Percentiles rank a stretch among this genome's conserved stretches.
Conservation (phyloP, 2,329 filamentous ascomycete species). For the Pseudophaeomoniella oleicola region DNA sequence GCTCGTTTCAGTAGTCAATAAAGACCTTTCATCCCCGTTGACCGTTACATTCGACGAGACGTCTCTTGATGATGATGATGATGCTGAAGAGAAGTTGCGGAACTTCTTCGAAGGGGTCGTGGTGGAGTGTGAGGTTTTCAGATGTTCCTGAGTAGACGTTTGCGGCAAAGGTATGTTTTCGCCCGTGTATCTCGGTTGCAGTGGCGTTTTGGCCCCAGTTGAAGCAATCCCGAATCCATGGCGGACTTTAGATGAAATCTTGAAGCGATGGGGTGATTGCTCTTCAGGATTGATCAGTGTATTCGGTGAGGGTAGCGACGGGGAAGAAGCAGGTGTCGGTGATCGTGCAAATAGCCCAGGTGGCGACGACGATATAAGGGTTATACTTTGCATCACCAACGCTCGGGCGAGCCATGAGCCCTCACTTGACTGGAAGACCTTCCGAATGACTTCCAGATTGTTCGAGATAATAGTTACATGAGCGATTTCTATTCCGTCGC, state of each 20-base stretch:
- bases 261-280: conserved; percentile 4
- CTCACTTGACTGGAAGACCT: not conserved
- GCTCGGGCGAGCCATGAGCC: not conserved
- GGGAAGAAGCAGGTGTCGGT: conserved; percentile 17
- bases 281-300: conserved; percentile 10
- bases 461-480: not conserved
- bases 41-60: not conserved
- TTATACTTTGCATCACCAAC: conserved; percentile 15
- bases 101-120: not conserved
- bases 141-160: not conserved
- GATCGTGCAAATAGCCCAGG: conserved; percentile 15
- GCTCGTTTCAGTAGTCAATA: not conserved
- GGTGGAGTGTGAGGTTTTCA: not conserved
- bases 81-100: too few relatives aligned
- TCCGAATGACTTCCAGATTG: not conserved
- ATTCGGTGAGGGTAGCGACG: conserved; percentile 14
- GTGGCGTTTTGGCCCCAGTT: conserved; percentile 5
- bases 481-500: not conserved
- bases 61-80: too few relatives aligned
- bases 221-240: conserved; percentile 8
- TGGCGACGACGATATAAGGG: conserved; percentile 27
- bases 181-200: conserved; percentile 4
- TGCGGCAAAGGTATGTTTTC: conserved; percentile 3
- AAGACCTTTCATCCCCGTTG: too few relatives aligned
- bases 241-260: conserved; percentile 5